A percentile compares a stretch with the other conserved stretches of the same genome.
These are phyloP conservation scores for Amanita polypyramis DNA, from an alignment of 768 basidiomycete species.

Conservation along the genomic window DNA sequence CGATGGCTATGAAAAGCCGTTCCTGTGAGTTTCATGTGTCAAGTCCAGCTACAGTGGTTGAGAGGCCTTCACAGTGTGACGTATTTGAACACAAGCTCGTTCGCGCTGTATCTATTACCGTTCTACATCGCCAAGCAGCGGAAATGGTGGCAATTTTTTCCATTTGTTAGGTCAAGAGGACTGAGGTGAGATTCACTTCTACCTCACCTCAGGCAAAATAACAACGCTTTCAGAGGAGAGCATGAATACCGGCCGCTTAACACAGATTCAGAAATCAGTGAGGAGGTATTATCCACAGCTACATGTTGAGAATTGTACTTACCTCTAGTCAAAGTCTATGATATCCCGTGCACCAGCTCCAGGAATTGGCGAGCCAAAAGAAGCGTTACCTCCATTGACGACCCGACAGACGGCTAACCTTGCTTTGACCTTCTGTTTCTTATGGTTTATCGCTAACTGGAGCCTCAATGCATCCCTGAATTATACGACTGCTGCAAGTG, in stretches of 20 bases:
- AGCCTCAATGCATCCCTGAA: conserved; percentile 71
- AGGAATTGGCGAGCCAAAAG: neutral
- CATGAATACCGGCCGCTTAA: conserved; percentile 18
- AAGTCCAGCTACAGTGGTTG: neutral
- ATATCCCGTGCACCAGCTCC: neutral
- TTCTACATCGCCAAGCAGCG: neutral
- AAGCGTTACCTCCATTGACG: conserved; percentile 26
- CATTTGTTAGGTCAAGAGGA: neutral
- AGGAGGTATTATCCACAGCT: conserved; percentile 1
- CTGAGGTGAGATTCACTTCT: conserved; percentile 1
- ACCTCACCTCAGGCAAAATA: neutral
- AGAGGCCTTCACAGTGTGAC: conserved; percentile 51
- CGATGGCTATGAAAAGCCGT: conserved; percentile 79
- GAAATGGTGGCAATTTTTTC: neutral
- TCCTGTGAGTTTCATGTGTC: conserved; percentile 40
- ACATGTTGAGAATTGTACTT: neutral
- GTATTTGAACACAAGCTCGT: conserved; percentile 88
- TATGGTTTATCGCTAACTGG: conserved; percentile 98
- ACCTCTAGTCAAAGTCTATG: neutral
- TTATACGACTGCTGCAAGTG: conserved; percentile 90
- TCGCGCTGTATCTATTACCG: conserved; percentile 73
- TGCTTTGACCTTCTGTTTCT: conserved; percentile 70
- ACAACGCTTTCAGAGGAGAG: conserved; percentile 8
- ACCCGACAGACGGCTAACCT: conserved; percentile 64
- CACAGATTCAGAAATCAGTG: conserved; percentile 11